phyloP scores from a whole-genome alignment of 441 rosid species.

The Raphanus hybrid region DNA sequence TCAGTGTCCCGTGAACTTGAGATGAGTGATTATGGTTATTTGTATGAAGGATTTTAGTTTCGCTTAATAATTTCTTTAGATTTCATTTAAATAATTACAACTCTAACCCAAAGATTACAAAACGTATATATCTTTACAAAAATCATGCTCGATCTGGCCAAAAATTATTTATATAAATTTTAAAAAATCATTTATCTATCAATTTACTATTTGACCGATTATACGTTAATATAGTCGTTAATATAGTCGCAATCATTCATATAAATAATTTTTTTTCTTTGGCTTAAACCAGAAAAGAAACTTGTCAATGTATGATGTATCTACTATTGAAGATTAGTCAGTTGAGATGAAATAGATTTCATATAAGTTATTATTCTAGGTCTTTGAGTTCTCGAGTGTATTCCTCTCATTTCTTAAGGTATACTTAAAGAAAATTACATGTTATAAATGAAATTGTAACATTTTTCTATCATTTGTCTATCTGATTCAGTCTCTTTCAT shows the following conservation, averaged over 20 bases:
- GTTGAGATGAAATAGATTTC: not conserved
- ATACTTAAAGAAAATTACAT: not conserved
- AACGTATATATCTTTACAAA: slow-evolving; percentile 2
- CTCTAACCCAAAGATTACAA: not conserved
- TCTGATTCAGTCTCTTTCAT: not conserved
- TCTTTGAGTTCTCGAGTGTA: slow-evolving; percentile 16
- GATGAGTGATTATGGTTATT: not conserved
- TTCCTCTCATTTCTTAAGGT: not conserved
- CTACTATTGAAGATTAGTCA: not conserved
- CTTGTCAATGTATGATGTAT: not conserved
- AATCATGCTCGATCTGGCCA: not conserved
- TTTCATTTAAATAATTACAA: not conserved
- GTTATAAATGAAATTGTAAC: not conserved
- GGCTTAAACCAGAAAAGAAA: not conserved
- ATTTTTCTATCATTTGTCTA: not conserved
- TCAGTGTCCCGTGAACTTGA: slow-evolving; percentile 1
- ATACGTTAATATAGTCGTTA: not conserved
- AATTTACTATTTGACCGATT: not conserved
- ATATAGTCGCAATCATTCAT: not conserved
- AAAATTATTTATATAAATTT: not conserved
- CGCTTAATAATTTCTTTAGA: not conserved
- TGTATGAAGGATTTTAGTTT: slow-evolving; percentile 4
- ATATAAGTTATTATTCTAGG: slow-evolving; percentile 6
- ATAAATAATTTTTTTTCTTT: not conserved
- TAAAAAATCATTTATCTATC: not conserved